phyloP scores from a whole-genome alignment of 2,329 filamentous ascomycete species.

The Exophiala phaeomuriformis region DNA sequence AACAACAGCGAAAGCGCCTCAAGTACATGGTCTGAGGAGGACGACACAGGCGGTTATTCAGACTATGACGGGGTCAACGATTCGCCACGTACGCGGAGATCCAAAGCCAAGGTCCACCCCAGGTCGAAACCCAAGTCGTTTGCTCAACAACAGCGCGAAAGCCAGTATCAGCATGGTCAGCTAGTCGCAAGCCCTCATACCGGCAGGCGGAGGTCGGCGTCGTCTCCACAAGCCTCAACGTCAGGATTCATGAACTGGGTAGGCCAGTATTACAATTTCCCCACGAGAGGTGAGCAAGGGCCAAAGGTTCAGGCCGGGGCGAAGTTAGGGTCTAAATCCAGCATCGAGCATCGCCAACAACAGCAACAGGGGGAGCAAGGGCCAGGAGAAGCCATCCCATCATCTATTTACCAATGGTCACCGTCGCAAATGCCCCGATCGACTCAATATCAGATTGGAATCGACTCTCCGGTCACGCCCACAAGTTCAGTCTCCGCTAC shows the following conservation, averaged over 20 bases:
- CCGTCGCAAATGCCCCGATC: too few species aligned
- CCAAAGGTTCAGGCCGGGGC: too few species aligned
- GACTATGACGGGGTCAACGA: constrained; percentile 24
- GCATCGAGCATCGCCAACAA: too few species aligned
- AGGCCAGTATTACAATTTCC: background rate
- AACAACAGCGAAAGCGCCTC: constrained; percentile 17
- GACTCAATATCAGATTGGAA: too few species aligned
- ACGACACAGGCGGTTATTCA: constrained; percentile 20
- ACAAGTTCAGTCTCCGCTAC: too few species aligned
- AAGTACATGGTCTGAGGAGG: constrained; percentile 13
- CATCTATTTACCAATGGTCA: too few species aligned
- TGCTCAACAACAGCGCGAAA: constrained; percentile 24
- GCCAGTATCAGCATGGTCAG: constrained; percentile 13
- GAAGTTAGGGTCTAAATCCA: too few species aligned
- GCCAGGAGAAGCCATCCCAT: too few species aligned
- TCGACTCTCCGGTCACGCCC: too few species aligned
- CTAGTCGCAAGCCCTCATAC: background rate
- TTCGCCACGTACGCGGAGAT: constrained; percentile 9
- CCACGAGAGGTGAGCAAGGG: background rate
- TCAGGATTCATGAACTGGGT: background rate
- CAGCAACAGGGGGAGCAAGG: too few species aligned
- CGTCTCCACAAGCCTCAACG: background rate
- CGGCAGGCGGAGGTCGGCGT: background rate
- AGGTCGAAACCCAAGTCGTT: constrained; percentile 18
- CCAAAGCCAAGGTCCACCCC: too few species aligned